A percentile compares a stretch with the other conserved stretches of the same genome.
Conservation (phyloP, 129 eudicot species). For the Tagetes erecta region DNA sequence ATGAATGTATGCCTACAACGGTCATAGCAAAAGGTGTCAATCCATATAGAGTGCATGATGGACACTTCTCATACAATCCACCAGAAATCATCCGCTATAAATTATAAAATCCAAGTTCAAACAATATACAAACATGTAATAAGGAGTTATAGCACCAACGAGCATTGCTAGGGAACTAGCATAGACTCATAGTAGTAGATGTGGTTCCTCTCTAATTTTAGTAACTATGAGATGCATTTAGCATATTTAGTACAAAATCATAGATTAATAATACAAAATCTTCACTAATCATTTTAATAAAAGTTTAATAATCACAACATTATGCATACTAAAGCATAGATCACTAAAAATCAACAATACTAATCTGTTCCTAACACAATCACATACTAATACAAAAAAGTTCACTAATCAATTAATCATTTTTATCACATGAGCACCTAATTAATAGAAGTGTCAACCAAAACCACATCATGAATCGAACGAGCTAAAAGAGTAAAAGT, state of each 20-base stretch:
- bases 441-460: not conserved
- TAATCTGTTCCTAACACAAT: not conserved
- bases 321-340: not conserved
- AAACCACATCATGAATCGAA: not conserved
- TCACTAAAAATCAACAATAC: not conserved
- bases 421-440: not conserved
- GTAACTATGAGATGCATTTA: not conserved
- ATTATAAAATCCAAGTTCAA: not conserved
- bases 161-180: not conserved
- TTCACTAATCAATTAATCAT: not conserved
- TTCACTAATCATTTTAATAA: not conserved
- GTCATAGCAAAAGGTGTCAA: not conserved
- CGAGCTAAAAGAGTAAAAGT: not conserved
- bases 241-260: not conserved
- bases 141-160: not conserved
- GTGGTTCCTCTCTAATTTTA: not conserved
- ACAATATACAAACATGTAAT: not conserved
- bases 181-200: not conserved
- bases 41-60: slow-evolving; percentile 8
- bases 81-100: not conserved
- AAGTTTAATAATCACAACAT: not conserved
- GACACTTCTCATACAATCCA: not conserved
- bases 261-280: not conserved
- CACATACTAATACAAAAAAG: not conserved
- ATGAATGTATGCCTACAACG: not conserved